Percentiles rank a stretch among this genome's conserved stretches.
These are phyloP conservation scores for Clonostachys rhizophaga DNA, from an alignment of 2,329 filamentous ascomycete genomes.

Conservation along the genomic window DNA sequence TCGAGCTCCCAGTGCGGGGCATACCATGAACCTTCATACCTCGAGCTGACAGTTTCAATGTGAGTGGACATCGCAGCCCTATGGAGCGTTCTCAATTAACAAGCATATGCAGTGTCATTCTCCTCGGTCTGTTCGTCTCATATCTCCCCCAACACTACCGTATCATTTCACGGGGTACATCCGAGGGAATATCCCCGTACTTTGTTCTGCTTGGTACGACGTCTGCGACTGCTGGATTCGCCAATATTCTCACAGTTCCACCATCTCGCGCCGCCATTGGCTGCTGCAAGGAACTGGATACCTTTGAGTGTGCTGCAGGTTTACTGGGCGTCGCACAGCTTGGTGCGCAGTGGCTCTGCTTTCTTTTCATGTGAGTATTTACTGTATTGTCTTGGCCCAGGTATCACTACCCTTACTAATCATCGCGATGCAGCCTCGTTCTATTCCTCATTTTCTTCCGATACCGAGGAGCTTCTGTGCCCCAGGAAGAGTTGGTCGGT, in stretches of 20 bases:
- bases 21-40: slow-evolving; percentile 46
- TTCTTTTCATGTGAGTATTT: slow-evolving; percentile 75
- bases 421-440: slow-evolving; percentile 59
- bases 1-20: slow-evolving; percentile 34
- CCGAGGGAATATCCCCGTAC: slow-evolving; percentile 92
- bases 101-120: slow-evolving; percentile 52
- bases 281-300: slow-evolving; percentile 79
- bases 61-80: slow-evolving; percentile 19
- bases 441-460: slow-evolving; percentile 96
- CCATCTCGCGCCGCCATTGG: slow-evolving; percentile 75
- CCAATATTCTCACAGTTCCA: slow-evolving; percentile 88
- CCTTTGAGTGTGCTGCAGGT: slow-evolving; percentile 79
- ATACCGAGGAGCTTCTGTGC: slow-evolving; percentile 47
- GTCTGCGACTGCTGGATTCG: slow-evolving; percentile 82
- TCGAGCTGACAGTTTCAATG: slow-evolving; percentile 54
- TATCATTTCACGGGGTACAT: slow-evolving; percentile 80
- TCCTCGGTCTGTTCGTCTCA: slow-evolving; percentile 84
- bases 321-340: slow-evolving; percentile 88
- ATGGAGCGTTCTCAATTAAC: slow-evolving; percentile 8
- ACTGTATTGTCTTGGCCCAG: neutral
- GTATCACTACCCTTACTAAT: slow-evolving; percentile 6
- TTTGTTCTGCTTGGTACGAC: slow-evolving; percentile 93
- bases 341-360: slow-evolving; percentile 87
- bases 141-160: slow-evolving; percentile 94
- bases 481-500: slow-evolving; percentile 41